Percentiles rank a stretch among this genome's conserved stretches.
phyloP scores from a whole-genome alignment of 2,329 filamentous ascomycete genomes.

The Zymoseptoria pseudotritici region DNA sequence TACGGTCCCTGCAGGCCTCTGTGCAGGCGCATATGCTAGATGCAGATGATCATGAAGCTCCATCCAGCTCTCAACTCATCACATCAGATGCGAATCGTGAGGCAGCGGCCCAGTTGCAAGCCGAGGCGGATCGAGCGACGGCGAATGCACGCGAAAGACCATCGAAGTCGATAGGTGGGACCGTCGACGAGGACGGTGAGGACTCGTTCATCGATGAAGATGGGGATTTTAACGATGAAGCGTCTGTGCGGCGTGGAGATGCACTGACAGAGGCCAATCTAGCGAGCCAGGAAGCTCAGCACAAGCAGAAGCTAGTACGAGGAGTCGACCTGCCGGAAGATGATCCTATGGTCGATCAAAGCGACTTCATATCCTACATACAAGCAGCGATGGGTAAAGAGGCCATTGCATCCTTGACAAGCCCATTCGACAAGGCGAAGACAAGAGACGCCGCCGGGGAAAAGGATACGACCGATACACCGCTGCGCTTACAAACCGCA shows the following conservation, averaged over 20 bases:
- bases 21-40: background rate
- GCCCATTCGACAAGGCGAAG: background rate
- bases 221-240: background rate
- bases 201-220: background rate
- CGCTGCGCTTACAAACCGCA: background rate
- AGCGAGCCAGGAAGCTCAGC: conserved; percentile 25
- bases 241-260: conserved; percentile 1
- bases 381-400: background rate
- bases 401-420: conserved; percentile 3
- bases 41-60: background rate
- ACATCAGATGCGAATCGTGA: conserved; percentile 3
- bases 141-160: background rate
- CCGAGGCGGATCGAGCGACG: background rate
- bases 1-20: background rate
- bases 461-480: background rate
- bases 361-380: conserved; percentile 8
- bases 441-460: background rate
- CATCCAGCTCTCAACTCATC: background rate
- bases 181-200: background rate
- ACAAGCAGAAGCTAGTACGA: conserved; percentile 13
- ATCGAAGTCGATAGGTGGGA: background rate
- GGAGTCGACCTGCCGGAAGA: conserved; percentile 26
- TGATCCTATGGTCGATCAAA: conserved; percentile 25
- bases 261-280: conserved; percentile 29
- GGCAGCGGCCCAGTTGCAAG: conserved; percentile 1